Conservation (phyloP, 345 rosid genomes). For the Excoecaria agallocha region DNA sequence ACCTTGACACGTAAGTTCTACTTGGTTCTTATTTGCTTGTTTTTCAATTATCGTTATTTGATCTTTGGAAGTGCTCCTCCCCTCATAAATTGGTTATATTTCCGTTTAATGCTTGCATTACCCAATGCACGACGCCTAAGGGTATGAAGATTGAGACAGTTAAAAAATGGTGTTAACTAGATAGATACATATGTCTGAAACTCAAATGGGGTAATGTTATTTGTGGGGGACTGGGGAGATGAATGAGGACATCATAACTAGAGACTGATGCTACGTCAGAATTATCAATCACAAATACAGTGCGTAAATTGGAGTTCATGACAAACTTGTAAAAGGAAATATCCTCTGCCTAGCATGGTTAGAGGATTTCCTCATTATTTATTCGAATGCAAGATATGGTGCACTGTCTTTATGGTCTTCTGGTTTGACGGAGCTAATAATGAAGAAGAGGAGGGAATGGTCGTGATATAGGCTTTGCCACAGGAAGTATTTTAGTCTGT, state of each 20-base stretch:
- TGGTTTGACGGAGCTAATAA: not conserved
- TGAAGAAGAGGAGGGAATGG: not conserved
- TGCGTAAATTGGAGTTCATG: not conserved
- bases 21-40: slow-evolving; percentile 15
- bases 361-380: not conserved
- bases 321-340: not conserved
- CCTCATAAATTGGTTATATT: not conserved
- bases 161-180: not conserved
- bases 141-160: not conserved
- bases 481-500: not conserved
- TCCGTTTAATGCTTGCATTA: not conserved
- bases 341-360: not conserved
- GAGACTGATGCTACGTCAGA: not conserved
- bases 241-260: not conserved
- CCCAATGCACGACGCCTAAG: not conserved
- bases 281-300: not conserved
- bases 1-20: slow-evolving; percentile 55
- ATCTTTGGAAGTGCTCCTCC: not conserved
- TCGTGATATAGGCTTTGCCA: not conserved
- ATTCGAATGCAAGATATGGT: not conserved
- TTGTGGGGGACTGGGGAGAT: not conserved
- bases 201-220: not conserved
- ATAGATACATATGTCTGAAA: not conserved
- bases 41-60: not conserved
- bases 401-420: not conserved